Evolutionary conservation across 768 basidiomycete species (phyloP), one percentile per base, ranked within the genome.

Genomic region (Pseudohyphozyma bogoriensis): DNA sequence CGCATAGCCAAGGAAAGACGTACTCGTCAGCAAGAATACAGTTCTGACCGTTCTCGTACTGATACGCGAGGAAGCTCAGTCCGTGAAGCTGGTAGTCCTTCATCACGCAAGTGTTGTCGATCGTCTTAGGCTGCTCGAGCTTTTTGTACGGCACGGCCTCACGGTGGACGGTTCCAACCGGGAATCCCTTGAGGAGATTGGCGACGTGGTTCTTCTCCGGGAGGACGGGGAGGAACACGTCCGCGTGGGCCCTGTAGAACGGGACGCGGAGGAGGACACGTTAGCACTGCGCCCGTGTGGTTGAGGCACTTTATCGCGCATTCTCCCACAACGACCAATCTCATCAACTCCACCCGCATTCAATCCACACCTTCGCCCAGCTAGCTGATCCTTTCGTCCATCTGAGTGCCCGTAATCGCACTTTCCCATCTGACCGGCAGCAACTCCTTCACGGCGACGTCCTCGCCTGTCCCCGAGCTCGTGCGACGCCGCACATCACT

Each of bases 71-170:
- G 71, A 80, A 86, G 13, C 82, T 80, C 42, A 86, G 74, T 2
- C 85, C 85, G 57, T 79, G 77, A 42, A 85, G 75, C 77, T 87
- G 85, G 72, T 86, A 86, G 55, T 82, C 83, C 71, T 86, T 86
- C 78, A 86, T 80, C 29, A 75, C 72, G 20, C 84, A 85, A 1
- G 45, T n/a, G 12, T 78, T 79, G 22, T 73, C 73, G 32, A 86
- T 76, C 40, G 80, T 72, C 9, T 66, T 59, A 0, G 83, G 83
- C 63, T 84, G 83, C 44, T 75, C 73, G 28, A 74, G 74, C 51
- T 80, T 59, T 24, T 74, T 64, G 51, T 74, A 77, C 22, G 76
- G 71, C 6, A 78, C 78, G 0, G 72, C 69, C 26, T 47, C 28
- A 28, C 28, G 13, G 13, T 7, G n/a, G 3, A 33, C 13, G n/a